Evolutionary conservation across 1,284 basidiomycete genomes (phyloP), one percentile per base, ranked within the genome.

Genomic region (Cryptococcus sp.): DNA sequence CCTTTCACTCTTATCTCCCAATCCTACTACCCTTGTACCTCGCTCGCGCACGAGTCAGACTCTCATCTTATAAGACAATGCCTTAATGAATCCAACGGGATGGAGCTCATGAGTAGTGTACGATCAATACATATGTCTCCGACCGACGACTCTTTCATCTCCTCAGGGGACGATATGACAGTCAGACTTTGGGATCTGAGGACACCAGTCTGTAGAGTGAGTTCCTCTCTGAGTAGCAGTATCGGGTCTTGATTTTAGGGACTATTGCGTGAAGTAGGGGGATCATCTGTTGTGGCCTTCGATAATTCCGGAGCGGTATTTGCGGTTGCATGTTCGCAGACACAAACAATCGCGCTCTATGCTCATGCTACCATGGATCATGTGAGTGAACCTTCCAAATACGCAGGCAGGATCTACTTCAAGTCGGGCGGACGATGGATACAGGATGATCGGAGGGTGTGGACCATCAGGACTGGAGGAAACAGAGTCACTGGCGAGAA

Each of bases 161-260:
- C 93, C 7, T 89, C 85, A 1, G 91, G 93, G 0, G 80, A 89
- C 62, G 93, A 98, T 77, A 91, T 88, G 62, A 93, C 91, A 1
- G 91, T 98, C n/a, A 82, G 91, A 36, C 76, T 98, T 19, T 99
- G 96, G 96, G 96, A 99, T 74, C 79, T 98, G 41, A 84, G 93
- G 32, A 79, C 84, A 16, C 83, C 85, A 1, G 79, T 80, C 24
- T 90, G 90, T 67, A 83, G 87, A 50, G 77, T 78, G 43, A 49
- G 77, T 61, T 7, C 13, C 36, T 36, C 43, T 85, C 86, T 10
- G 2, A 39, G 23, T 9, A 44, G 45, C 22, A 55, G 47, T 32
- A 40, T 14, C 46, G 52, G 46, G 56, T 36, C 2, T 19, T 10
- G 24, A n/a, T 21, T 3, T 2, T 45, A 80, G 75, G 80, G 78